phyloP scores from a whole-genome alignment of 75 land plant species.

The Selaginella tamariscina region DNA sequence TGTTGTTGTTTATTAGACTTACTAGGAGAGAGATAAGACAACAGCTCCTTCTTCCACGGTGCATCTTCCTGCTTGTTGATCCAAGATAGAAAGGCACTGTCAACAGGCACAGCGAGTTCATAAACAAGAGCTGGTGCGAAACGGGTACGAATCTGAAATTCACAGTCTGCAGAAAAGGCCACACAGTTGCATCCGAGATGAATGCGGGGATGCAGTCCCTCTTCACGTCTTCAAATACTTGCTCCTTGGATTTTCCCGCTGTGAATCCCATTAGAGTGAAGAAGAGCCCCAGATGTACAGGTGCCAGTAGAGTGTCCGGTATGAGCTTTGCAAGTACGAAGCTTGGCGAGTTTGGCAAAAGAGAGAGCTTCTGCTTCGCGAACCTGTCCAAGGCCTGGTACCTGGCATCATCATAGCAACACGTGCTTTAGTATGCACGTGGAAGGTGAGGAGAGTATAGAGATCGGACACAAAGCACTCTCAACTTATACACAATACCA shows the following conservation, averaged over 20 bases:
- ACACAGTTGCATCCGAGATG: not conserved
- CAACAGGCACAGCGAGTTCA: not conserved
- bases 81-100: conserved; percentile 7
- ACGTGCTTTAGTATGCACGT: not conserved
- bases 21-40: not conserved
- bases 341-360: not conserved
- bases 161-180: conserved; percentile 6
- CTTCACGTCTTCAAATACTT: not conserved
- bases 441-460: not conserved
- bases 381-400: conserved; percentile 5
- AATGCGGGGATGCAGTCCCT: not conserved
- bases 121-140: not conserved
- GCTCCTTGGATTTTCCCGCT: not conserved
- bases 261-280: not conserved
- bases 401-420: not conserved
- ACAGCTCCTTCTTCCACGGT: conserved; percentile 1
- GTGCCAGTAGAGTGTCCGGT: not conserved
- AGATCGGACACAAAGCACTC: not conserved
- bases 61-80: conserved; percentile 7
- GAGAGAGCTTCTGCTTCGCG: not conserved
- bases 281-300: conserved; percentile 9
- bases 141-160: conserved; percentile 5
- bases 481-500: not conserved
- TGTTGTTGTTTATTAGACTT: too few species aligned
- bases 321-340: conserved; percentile 5